Evolutionary conservation across 192 early-diverging fungal genomes (phyloP).

Genomic region (Coemansia biformis): DNA sequence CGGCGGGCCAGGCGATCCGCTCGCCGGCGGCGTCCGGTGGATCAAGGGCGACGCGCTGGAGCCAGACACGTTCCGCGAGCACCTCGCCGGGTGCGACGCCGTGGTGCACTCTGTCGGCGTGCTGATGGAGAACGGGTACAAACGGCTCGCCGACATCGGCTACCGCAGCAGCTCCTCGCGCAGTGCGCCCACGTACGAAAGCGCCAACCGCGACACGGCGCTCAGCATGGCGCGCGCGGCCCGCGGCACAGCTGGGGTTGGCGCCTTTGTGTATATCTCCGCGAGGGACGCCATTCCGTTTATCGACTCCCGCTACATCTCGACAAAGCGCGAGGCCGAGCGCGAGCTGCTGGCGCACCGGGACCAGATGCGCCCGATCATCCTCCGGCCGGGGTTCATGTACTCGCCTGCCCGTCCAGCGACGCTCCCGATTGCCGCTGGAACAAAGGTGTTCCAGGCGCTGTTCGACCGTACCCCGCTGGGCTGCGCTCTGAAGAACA

Average conservation of each 20-base stretch:
- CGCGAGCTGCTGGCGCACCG: conserved; percentile 47
- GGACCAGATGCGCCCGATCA: conserved; percentile 47
- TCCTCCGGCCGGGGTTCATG: conserved; percentile 62
- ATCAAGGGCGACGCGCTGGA: conserved; percentile 58
- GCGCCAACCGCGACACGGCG: conserved; percentile 67
- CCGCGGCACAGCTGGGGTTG: conserved; percentile 39
- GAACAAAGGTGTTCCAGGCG: conserved; percentile 45
- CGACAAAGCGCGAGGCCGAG: conserved; percentile 72
- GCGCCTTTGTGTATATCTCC: conserved; percentile 64
- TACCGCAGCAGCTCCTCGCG: conserved; percentile 5
- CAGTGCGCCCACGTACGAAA: conserved; percentile 54
- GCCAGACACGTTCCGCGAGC: conserved; percentile 54
- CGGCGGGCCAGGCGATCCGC: background rate
- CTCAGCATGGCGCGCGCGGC: conserved; percentile 55
- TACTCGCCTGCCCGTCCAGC: conserved; percentile 56
- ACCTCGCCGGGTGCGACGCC: conserved; percentile 53
- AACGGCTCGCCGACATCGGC: conserved; percentile 49
- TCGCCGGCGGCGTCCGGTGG: conserved; percentile 35
- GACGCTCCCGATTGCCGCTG: conserved; percentile 56
- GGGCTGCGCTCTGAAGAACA: conserved; percentile 28
- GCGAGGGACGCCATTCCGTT: conserved; percentile 61
- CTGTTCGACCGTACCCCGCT: conserved; percentile 30
- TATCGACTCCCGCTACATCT: conserved; percentile 60
- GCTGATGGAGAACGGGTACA: conserved; percentile 66
- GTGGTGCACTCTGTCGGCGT: conserved; percentile 71